Percentiles rank a stretch among this genome's conserved stretches.
Conservation (phyloP, 2,329 filamentous ascomycete species). For the Cercospora canescens region DNA sequence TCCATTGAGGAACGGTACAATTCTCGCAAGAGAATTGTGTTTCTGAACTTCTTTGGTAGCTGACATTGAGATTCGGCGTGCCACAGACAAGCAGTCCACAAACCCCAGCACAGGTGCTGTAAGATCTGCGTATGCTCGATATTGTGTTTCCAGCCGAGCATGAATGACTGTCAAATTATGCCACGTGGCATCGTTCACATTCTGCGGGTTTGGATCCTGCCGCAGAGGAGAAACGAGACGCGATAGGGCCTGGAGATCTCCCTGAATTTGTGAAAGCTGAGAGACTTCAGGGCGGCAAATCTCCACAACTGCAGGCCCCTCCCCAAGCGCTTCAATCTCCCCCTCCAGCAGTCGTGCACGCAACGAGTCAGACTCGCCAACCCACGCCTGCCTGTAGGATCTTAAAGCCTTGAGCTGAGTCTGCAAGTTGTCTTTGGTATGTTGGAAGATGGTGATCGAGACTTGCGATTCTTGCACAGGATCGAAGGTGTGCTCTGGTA, state of each 20-base stretch:
- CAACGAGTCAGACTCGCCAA: constrained; percentile 67
- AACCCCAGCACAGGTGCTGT: constrained; percentile 76
- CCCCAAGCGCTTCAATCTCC: constrained; percentile 64
- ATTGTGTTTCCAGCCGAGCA: constrained; percentile 66
- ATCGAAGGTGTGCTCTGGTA: constrained; percentile 85
- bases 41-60: neutral
- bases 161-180: constrained; percentile 59
- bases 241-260: constrained; percentile 61
- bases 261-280: constrained; percentile 71
- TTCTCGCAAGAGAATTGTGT: neutral
- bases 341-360: constrained; percentile 64
- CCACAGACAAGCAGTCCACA: constrained; percentile 65
- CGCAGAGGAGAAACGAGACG: constrained; percentile 24
- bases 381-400: constrained; percentile 66
- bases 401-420: constrained; percentile 61
- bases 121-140: constrained; percentile 82
- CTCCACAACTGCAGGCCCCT: constrained; percentile 63
- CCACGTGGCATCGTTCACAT: constrained; percentile 21
- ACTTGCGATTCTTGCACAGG: constrained; percentile 66
- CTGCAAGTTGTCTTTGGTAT: constrained; percentile 58
- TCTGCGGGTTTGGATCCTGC: neutral
- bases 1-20: constrained; percentile 29
- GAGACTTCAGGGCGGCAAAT: constrained; percentile 72
- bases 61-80: constrained; percentile 22
- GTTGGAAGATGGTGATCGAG: constrained; percentile 60